These are phyloP conservation scores for Hypoxylon sp. DNA, from an alignment of 2,329 filamentous ascomycete genomes.

Conservation along the genomic window DNA sequence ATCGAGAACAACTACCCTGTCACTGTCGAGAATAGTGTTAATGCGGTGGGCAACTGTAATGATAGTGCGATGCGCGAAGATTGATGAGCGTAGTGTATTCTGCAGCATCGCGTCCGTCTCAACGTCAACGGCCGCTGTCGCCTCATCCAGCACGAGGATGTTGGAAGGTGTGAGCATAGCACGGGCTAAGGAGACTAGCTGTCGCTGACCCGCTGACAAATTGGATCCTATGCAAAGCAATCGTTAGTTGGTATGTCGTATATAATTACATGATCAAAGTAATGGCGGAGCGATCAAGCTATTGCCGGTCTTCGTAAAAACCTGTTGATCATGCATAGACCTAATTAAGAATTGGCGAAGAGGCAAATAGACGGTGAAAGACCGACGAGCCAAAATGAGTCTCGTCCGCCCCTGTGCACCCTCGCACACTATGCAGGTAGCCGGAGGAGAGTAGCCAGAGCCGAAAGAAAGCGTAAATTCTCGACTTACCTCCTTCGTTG, in stretches of 20 bases:
- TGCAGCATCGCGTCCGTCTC: conserved; percentile 78
- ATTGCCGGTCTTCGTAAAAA: conserved; percentile 34
- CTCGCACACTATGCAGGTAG: conserved; percentile 48
- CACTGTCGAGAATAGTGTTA: conserved; percentile 92
- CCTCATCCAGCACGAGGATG: conserved; percentile 96
- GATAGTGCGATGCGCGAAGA: conserved; percentile 93
- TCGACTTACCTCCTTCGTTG: conserved; percentile 88
- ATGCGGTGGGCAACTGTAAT: conserved; percentile 98
- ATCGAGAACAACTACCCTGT: conserved; percentile 94
- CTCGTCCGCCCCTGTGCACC: conserved; percentile 41
- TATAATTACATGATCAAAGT: conserved; percentile 9
- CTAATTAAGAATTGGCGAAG: conserved; percentile 43
- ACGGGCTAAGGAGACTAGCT: conserved; percentile 92
- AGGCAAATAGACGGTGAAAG: conserved; percentile 29
- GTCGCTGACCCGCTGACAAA: conserved; percentile 93
- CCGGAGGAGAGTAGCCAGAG: conserved; percentile 43
- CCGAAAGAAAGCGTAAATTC: conserved; percentile 52
- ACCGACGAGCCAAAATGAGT: conserved; percentile 41
- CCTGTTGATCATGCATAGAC: conserved; percentile 57
- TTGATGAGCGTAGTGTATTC: conserved; percentile 72
- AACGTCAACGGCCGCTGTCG: conserved; percentile 82
- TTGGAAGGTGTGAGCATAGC: conserved; percentile 96
- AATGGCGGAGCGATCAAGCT: conserved; percentile 16
- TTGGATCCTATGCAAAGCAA: conserved; percentile 79
- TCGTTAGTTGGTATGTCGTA: conserved; percentile 38